phyloP scores from a whole-genome alignment of 306 rosid species.

The Acacia confusa region DNA sequence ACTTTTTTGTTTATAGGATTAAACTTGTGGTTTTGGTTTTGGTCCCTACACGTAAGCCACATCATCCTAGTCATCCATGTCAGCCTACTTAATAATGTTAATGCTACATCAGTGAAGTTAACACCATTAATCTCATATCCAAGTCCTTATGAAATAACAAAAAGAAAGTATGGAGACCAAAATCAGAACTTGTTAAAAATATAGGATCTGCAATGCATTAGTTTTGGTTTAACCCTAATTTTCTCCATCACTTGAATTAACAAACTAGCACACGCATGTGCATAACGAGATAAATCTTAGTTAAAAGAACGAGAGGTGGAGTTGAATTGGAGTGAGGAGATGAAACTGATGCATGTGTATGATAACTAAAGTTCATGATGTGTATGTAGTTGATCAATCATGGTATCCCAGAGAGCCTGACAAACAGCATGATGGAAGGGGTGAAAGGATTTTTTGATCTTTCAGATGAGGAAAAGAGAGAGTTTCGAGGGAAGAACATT shows the following conservation, averaged over 20 bases:
- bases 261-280: not conserved
- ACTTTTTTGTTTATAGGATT: no score
- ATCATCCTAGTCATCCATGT: no score
- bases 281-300: not conserved
- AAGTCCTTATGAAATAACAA: no score
- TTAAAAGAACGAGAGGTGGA: not conserved
- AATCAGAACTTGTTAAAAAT: no score
- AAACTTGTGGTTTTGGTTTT: no score
- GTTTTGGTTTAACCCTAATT: not conserved
- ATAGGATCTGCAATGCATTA: not conserved
- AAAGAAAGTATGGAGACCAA: no score
- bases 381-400: constrained; percentile 6
- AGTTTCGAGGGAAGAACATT: constrained; percentile 16
- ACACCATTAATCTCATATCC: no score
- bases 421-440: constrained; percentile 9
- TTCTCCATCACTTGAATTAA: no score
- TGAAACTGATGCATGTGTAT: not conserved
- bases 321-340: not conserved
- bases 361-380: not conserved
- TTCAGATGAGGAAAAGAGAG: constrained; percentile 22
- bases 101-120: no score
- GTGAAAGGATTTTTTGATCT: not conserved
- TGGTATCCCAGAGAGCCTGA: constrained; percentile 22
- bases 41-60: no score
- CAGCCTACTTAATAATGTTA: no score